These are phyloP conservation scores for Alternaria incomplexa DNA, from an alignment of 2,329 filamentous ascomycete genomes.

Conservation along the genomic window DNA sequence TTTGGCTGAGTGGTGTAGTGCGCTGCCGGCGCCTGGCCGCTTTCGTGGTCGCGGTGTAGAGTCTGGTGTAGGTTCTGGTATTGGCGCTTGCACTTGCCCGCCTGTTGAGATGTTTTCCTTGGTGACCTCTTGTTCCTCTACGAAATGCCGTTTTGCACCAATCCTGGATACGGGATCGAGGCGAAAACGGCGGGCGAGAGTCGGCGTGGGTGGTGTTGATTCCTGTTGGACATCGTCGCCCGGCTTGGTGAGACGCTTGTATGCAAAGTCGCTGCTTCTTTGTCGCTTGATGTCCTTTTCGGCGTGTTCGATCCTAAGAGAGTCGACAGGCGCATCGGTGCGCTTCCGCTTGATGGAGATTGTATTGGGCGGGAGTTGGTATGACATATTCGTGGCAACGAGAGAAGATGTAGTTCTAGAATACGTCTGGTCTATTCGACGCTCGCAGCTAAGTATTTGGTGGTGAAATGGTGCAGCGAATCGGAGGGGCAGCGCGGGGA, in stretches of 20 bases:
- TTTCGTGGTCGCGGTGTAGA: constrained; percentile 29
- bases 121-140: constrained; percentile 20
- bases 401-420: not conserved
- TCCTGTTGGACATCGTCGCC: constrained; percentile 16
- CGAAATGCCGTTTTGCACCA: constrained; percentile 27
- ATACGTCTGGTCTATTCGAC: not conserved
- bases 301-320: constrained; percentile 45
- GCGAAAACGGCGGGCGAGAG: constrained; percentile 30
- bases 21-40: constrained; percentile 35
- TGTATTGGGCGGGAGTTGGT: constrained; percentile 31
- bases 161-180: constrained; percentile 26
- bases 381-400: not conserved
- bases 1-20: constrained; percentile 15
- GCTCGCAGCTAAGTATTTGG: not conserved
- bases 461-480: constrained; percentile 4
- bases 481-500: constrained; percentile 21
- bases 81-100: constrained; percentile 4
- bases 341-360: constrained; percentile 61
- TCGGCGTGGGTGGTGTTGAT: constrained; percentile 22
- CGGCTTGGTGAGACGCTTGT: constrained; percentile 34
- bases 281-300: constrained; percentile 1
- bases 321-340: constrained; percentile 63
- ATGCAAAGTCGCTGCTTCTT: constrained; percentile 14
- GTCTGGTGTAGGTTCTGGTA: constrained; percentile 6
- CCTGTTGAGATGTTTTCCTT: constrained; percentile 1